Evolutionary conservation across 2,329 filamentous ascomycete species (phyloP), one percentile per base, ranked within the genome.

Genomic region (Epichloe sibirici): DNA sequence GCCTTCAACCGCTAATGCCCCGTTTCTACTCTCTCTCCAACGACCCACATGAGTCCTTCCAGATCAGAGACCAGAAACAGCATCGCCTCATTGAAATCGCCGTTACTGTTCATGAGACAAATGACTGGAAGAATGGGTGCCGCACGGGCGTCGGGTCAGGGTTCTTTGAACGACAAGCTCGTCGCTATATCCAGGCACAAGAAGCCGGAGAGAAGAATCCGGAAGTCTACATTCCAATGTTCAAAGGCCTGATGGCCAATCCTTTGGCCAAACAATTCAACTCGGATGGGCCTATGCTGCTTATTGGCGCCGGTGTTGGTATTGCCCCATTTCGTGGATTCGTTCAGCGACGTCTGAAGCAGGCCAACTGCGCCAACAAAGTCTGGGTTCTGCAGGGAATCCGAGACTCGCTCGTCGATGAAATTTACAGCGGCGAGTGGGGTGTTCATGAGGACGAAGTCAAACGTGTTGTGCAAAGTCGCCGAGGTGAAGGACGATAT

Each of bases 21-120:
- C 87, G 93, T 55, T 98, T 98, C 74, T 98, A 98, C 73, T 97
- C 91, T 4, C 82, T 98, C 13, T 96, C 90, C 51, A 96, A 95
- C 66, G 93, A 98, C 63, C 93, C 93, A 0, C 88, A 93, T 57
- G 82, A 94, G 59, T 78, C 77, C 7, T 86, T 79, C 56, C 78
- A 79, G 56, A 78, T 83, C 23, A 79, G 82, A 56, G 85, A 86
- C 57, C 79, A 81, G 40, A 80, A 85, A 57, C 78, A 80, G 59
- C 86, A 87, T 57, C 86, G 90, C 34, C 73, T 97, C 55, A 84
- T 98, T 62, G 93, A 97, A 71, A 87, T 97, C 63, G 93, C 93
- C n/a, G 93, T 98, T 53, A 94, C 90, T 7, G 83, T 98, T 55
- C 93, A 97, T 67, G 89, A 96, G 67, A 82, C 83, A 3, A 73